These are phyloP conservation scores for Penicillium lividum DNA, from an alignment of 495 filamentous ascomycete species.

Conservation along the genomic window DNA sequence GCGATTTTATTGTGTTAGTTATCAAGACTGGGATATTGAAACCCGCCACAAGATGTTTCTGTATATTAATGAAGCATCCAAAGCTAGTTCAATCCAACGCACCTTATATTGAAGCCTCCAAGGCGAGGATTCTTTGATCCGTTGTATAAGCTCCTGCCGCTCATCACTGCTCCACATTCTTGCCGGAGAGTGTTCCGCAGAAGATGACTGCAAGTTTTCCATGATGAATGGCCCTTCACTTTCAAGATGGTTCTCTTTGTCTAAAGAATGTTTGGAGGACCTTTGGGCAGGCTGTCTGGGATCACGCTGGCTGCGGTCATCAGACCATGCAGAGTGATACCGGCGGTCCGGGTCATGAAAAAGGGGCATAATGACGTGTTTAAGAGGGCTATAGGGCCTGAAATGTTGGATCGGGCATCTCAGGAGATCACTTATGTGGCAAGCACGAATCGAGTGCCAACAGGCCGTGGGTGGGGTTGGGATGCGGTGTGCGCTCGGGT, in stretches of 20 bases:
- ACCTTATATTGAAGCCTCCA: conserved; percentile 71
- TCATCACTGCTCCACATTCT: conserved; percentile 42
- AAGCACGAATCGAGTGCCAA: conserved; percentile 17
- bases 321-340: conserved; percentile 32
- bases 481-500: conserved; percentile 31
- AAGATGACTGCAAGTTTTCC: conserved; percentile 1
- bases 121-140: conserved; percentile 79
- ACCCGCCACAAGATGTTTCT: not conserved
- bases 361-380: conserved; percentile 39
- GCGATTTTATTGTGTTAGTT: conserved; percentile 18
- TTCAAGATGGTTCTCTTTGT: conserved; percentile 8
- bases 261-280: conserved; percentile 8
- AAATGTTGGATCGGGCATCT: conserved; percentile 21
- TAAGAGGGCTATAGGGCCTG: conserved; percentile 17
- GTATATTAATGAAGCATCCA: not conserved
- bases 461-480: conserved; percentile 25
- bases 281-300: conserved; percentile 7
- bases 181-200: conserved; percentile 15
- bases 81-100: conserved; percentile 30
- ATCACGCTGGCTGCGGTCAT: conserved; percentile 26
- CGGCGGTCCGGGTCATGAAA: conserved; percentile 43
- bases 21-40: not conserved
- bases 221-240: conserved; percentile 10
- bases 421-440: conserved; percentile 26
- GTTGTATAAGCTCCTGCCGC: conserved; percentile 78